These are phyloP conservation scores for Calonectria honghensis DNA, from an alignment of 2,329 filamentous ascomycete species.

Conservation along the genomic window DNA sequence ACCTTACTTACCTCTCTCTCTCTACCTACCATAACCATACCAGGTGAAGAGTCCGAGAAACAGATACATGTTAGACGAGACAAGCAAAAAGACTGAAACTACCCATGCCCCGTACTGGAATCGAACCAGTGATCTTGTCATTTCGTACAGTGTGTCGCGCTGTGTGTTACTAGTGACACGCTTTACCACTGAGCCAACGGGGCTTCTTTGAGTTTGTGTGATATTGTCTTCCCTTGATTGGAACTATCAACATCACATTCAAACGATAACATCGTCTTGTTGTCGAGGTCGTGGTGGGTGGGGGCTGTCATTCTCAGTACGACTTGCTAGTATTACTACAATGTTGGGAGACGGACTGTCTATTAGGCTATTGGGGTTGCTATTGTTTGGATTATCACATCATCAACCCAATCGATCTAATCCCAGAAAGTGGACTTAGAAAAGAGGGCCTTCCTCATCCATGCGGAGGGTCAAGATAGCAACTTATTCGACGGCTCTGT, in stretches of 20 bases:
- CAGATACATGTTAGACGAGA: too few species aligned
- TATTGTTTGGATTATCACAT: not conserved
- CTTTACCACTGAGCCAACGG: slow-evolving; percentile 62
- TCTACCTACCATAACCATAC: too few species aligned
- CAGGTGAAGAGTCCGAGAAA: too few species aligned
- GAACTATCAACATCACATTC: not conserved
- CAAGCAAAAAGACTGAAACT: too few species aligned
- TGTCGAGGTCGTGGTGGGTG: not conserved
- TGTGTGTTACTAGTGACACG: slow-evolving; percentile 58
- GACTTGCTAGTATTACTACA: not conserved
- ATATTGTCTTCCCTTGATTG: not conserved
- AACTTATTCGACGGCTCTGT: slow-evolving; percentile 50
- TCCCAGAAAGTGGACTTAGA: not conserved
- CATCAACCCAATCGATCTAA: not conserved
- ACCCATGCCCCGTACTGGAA: slow-evolving; percentile 57
- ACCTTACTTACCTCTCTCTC: too few species aligned
- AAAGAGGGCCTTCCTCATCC: not conserved
- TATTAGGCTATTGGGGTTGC: not conserved
- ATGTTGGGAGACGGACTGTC: not conserved
- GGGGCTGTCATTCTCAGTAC: not conserved
- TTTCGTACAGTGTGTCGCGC: slow-evolving; percentile 29
- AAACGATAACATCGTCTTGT: not conserved
- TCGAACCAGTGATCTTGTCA: slow-evolving; percentile 62
- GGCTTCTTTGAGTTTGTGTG: slow-evolving; percentile 44
- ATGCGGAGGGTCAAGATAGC: slow-evolving; percentile 13